A percentile compares a stretch with the other conserved stretches of the same genome.
These are phyloP conservation scores for Amanita exitialis DNA, from an alignment of 768 basidiomycete species.

Conservation along the genomic window DNA sequence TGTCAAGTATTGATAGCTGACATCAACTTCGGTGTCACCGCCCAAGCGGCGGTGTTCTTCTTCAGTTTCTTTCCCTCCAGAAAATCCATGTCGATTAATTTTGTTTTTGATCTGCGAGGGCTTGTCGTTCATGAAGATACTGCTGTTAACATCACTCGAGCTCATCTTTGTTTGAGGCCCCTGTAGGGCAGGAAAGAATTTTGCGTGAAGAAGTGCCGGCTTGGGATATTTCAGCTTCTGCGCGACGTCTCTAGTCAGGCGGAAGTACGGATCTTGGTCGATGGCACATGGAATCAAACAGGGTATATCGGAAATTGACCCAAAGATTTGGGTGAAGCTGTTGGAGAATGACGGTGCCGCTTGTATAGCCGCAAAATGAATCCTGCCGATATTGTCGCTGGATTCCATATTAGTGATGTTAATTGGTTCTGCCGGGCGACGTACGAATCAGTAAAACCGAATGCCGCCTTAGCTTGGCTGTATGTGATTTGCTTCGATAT, in stretches of 20 bases:
- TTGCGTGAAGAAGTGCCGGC: slow-evolving; percentile 84
- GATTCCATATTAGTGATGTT: neutral
- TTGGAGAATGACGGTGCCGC: slow-evolving; percentile 96
- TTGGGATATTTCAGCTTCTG: slow-evolving; percentile 93
- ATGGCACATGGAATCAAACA: slow-evolving; percentile 97
- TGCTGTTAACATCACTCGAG: slow-evolving; percentile 86
- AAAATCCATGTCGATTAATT: slow-evolving; percentile 92
- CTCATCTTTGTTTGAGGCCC: slow-evolving; percentile 99
- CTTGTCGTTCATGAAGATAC: slow-evolving; percentile 95
- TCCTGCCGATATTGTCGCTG: slow-evolving; percentile 97
- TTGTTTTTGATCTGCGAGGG: slow-evolving; percentile 94
- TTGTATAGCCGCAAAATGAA: slow-evolving; percentile 93
- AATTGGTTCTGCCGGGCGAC: slow-evolving; percentile 17
- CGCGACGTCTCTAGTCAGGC: slow-evolving; percentile 92
- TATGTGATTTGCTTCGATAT: slow-evolving; percentile 90
- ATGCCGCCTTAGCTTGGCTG: slow-evolving; percentile 89
- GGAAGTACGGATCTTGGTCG: slow-evolving; percentile 97
- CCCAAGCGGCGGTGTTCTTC: slow-evolving; percentile 87
- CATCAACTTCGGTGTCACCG: slow-evolving; percentile 92
- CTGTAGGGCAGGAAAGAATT: slow-evolving; percentile 97
- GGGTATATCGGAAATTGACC: slow-evolving; percentile 70
- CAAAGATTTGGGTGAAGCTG: slow-evolving; percentile 98
- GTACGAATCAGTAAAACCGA: slow-evolving; percentile 94
- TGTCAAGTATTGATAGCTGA: slow-evolving; percentile 87
- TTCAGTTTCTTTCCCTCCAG: slow-evolving; percentile 90